Evolutionary conservation across 148 eudicot species (phyloP).

Genomic region (Hydrangea macrophylla): DNA sequence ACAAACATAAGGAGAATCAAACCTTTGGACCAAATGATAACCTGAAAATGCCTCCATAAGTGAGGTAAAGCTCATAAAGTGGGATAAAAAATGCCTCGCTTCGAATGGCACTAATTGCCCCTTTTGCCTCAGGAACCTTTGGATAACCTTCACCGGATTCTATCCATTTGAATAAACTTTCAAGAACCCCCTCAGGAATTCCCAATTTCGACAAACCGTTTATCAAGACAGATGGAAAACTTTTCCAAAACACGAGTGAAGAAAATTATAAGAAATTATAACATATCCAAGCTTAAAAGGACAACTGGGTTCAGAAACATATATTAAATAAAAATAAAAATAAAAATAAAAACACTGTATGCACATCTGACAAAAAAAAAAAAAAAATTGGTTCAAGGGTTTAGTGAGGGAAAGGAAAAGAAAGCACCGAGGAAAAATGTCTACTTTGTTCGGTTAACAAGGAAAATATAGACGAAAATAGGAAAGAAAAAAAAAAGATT

Average conservation of each 20-base stretch:
- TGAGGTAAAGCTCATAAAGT: slow-evolving; percentile 84
- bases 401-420: too few species aligned
- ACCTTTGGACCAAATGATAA: slow-evolving; percentile 98
- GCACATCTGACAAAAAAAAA: too few species aligned
- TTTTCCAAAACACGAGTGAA: slow-evolving; percentile 16
- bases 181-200: slow-evolving; percentile 47
- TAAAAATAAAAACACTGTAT: neutral
- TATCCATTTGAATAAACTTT: slow-evolving; percentile 43
- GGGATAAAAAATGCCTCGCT: slow-evolving; percentile 88
- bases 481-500: too few species aligned
- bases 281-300: slow-evolving; percentile 8
- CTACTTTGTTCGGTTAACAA: too few species aligned
- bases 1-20: slow-evolving; percentile 18
- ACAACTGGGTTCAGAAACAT: too few species aligned
- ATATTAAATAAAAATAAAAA: neutral
- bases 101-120: slow-evolving; percentile 63
- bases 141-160: slow-evolving; percentile 45
- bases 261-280: slow-evolving; percentile 11
- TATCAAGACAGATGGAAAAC: slow-evolving; percentile 54
- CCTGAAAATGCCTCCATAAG: slow-evolving; percentile 96
- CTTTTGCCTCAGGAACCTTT: slow-evolving; percentile 84
- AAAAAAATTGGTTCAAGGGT: too few species aligned
- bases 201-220: slow-evolving; percentile 63
- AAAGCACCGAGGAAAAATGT: too few species aligned
- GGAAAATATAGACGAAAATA: too few species aligned